Conservation (phyloP, 2,329 filamentous ascomycete species). For the Cladophialophora yegresii region DNA sequence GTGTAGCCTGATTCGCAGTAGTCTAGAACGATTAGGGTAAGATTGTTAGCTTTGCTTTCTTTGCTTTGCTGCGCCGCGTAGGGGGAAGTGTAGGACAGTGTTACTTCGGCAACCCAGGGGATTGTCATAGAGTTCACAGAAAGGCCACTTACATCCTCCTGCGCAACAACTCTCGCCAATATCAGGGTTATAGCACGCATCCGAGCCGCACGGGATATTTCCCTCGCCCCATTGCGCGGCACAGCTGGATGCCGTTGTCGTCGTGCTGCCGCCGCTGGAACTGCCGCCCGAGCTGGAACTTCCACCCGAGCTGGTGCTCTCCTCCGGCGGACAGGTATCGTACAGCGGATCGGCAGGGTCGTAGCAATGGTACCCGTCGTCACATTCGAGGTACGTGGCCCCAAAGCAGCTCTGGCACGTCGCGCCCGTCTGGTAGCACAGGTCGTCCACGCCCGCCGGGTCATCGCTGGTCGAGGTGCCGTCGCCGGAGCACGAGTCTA, state of each 20-base stretch:
- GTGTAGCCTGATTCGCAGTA: conserved; percentile 23
- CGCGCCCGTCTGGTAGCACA: conserved; percentile 27
- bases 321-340: conserved; percentile 30
- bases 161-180: conserved; percentile 21
- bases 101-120: too few species aligned
- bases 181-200: conserved; percentile 28
- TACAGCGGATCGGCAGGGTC: conserved; percentile 28
- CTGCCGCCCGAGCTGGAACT: background rate
- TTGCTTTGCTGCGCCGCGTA: background rate
- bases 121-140: too few species aligned
- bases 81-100: background rate
- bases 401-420: conserved; percentile 32
- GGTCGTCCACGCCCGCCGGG: conserved; percentile 14
- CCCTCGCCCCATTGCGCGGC: conserved; percentile 17
- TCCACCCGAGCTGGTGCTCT: background rate
- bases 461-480: conserved; percentile 10
- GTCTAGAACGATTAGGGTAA: background rate
- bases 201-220: conserved; percentile 19
- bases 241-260: conserved; percentile 7
- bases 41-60: conserved; percentile 1
- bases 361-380: conserved; percentile 31
- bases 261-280: conserved; percentile 3
- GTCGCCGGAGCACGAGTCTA: conserved; percentile 27
- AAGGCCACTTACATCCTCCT: conserved; percentile 21
- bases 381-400: conserved; percentile 24